Evolutionary conservation across 2,329 filamentous ascomycete genomes (phyloP).

Genomic region (Stachybotrys chlorohalonatus): DNA sequence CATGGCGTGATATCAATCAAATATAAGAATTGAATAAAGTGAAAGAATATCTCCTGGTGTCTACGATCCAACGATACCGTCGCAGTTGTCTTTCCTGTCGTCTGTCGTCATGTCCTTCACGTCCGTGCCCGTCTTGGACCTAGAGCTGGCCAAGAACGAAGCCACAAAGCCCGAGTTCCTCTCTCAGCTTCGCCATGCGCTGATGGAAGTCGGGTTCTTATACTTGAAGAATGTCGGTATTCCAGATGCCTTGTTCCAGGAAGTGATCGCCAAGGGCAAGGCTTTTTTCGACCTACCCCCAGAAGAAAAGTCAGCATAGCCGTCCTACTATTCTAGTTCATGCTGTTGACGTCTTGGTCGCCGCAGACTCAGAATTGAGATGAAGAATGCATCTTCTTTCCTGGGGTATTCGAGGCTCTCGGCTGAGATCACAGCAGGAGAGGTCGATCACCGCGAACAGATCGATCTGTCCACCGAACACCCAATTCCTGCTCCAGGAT

Average conservation of each 20-base stretch:
- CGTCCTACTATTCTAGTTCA: no score
- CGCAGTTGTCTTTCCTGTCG: background rate
- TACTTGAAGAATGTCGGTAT: conserved; percentile 78
- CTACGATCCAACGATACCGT: conserved; percentile 5
- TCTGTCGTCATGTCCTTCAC: conserved; percentile 54
- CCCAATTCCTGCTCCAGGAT: conserved; percentile 47
- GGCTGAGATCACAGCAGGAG: conserved; percentile 63
- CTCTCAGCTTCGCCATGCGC: conserved; percentile 58
- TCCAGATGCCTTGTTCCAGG: conserved; percentile 51
- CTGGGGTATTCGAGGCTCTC: conserved; percentile 59
- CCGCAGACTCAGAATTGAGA: conserved; percentile 53
- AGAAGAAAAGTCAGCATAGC: conserved; percentile 57
- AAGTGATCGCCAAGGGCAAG: conserved; percentile 59
- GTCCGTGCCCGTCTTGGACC: conserved; percentile 67
- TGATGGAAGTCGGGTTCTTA: conserved; percentile 81
- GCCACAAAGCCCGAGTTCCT: conserved; percentile 66
- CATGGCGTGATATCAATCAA: background rate
- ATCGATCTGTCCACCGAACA: conserved; percentile 80
- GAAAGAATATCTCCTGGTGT: background rate
- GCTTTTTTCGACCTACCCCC: conserved; percentile 68
- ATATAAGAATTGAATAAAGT: background rate
- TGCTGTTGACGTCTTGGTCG: background rate
- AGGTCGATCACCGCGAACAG: conserved; percentile 74
- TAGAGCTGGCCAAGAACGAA: conserved; percentile 54
- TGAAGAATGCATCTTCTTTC: conserved; percentile 66